These are phyloP conservation scores for Macadamia integrifolia DNA, from an alignment of 164 flowering plant species.

Conservation along the genomic window DNA sequence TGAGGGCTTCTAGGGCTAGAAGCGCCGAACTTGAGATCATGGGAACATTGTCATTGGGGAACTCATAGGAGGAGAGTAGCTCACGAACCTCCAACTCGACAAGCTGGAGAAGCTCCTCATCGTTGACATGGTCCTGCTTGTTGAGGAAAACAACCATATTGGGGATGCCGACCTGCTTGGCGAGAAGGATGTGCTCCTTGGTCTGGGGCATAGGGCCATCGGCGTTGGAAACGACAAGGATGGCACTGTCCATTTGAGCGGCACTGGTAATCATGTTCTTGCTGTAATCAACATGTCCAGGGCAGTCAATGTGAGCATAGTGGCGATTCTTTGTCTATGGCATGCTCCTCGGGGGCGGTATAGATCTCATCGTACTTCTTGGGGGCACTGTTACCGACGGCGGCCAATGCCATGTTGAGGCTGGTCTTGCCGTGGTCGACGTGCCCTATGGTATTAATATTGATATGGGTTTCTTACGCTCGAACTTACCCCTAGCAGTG, in stretches of 20 bases:
- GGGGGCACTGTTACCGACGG: conserved; percentile 29
- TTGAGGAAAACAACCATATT: conserved; percentile 36
- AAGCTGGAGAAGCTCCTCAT: conserved; percentile 29
- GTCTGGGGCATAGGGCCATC: no score
- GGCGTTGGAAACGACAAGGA: no score
- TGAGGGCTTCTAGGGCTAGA: conserved; percentile 27
- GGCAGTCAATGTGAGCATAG: no score
- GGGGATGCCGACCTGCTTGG: conserved; percentile 38
- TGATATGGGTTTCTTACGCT: conserved; percentile 36
- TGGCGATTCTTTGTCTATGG: conserved; percentile 7
- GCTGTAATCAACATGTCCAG: conserved; percentile 22
- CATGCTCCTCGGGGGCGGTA: conserved; percentile 32
- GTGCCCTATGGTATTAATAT: conserved; percentile 37
- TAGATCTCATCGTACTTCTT: conserved; percentile 38
- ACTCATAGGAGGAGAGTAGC: conserved; percentile 13
- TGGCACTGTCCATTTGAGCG: no score
- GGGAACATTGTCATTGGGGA: conserved; percentile 25
- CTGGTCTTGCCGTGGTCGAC: conserved; percentile 40
- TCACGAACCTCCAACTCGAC: conserved; percentile 35
- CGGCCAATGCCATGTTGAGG: conserved; percentile 34
- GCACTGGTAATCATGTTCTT: conserved; percentile 32
- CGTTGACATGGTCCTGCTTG: conserved; percentile 36
- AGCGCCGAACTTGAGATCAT: conserved; percentile 32
- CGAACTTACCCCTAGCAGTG: conserved; percentile 39
- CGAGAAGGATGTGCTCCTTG: not conserved